phyloP scores from a whole-genome alignment of 225 moss, liverwort and hornwort species.

The Marchantia paleacea region DNA sequence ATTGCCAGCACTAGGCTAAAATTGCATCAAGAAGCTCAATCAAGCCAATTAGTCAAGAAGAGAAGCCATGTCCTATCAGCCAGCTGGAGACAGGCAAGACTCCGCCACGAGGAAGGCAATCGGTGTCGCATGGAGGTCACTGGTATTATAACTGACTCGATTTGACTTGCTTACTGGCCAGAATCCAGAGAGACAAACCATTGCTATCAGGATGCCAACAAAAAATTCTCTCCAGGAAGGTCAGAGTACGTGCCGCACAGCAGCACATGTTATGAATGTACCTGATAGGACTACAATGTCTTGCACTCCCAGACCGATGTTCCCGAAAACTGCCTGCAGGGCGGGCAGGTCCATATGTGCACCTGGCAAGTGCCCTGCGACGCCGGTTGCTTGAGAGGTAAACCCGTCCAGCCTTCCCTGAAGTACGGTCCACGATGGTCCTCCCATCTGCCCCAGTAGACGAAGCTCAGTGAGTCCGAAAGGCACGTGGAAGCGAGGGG shows the following conservation, averaged over 20 bases:
- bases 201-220: neutral
- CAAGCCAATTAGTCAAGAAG: neutral
- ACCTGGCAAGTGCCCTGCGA: conserved; percentile 40
- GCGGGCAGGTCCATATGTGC: conserved; percentile 32
- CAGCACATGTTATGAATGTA: neutral
- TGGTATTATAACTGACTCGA: too few species aligned
- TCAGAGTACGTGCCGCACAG: neutral
- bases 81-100: conserved; percentile 5
- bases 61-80: neutral
- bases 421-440: conserved; percentile 47
- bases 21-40: neutral
- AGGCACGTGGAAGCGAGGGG: too few species aligned
- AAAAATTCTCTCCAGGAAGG: neutral
- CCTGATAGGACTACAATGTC: conserved; percentile 62
- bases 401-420: conserved; percentile 57
- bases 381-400: conserved; percentile 26
- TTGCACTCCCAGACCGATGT: conserved; percentile 33
- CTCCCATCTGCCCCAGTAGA: conserved; percentile 50
- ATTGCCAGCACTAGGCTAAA: neutral
- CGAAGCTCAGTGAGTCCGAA: too few species aligned
- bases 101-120: neutral
- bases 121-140: too few species aligned
- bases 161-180: too few species aligned
- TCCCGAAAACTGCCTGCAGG: conserved; percentile 33
- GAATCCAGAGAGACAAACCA: too few species aligned